phyloP scores from a whole-genome alignment of 495 filamentous ascomycete genomes.

The Aspergillus biplanus region DNA sequence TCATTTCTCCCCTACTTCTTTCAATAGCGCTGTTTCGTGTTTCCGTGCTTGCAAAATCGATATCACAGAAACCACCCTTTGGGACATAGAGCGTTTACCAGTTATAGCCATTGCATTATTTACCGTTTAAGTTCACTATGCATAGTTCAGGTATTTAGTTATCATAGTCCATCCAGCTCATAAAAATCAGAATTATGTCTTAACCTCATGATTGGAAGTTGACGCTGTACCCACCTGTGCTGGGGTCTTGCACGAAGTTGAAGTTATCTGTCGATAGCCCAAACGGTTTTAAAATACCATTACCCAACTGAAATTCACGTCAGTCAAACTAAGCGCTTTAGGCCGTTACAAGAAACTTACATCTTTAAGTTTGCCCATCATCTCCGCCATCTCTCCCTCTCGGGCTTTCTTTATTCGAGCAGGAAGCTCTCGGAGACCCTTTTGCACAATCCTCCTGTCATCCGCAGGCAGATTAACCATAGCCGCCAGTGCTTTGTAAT shows the following conservation, averaged over 20 bases:
- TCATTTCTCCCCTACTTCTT: neutral
- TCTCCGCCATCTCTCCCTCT: slow-evolving; percentile 87
- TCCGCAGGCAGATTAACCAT: slow-evolving; percentile 62
- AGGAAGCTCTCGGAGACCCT: slow-evolving; percentile 66
- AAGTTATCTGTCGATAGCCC: slow-evolving; percentile 92
- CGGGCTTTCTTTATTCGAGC: slow-evolving; percentile 71
- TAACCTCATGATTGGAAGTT: slow-evolving; percentile 64
- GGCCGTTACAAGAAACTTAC: slow-evolving; percentile 45
- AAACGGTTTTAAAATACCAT: slow-evolving; percentile 90
- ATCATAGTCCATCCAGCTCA: neutral
- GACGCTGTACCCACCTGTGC: slow-evolving; percentile 89
- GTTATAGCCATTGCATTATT: too few relatives aligned
- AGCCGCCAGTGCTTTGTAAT: slow-evolving; percentile 63
- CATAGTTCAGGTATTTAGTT: neutral
- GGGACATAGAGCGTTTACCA: too few relatives aligned
- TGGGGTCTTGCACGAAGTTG: slow-evolving; percentile 87
- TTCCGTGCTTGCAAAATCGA: too few relatives aligned
- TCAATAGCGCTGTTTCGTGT: neutral
- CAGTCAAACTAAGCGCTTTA: slow-evolving; percentile 3
- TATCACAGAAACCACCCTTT: too few relatives aligned
- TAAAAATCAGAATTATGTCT: neutral
- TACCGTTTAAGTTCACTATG: too few relatives aligned
- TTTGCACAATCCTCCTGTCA: slow-evolving; percentile 68
- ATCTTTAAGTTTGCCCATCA: slow-evolving; percentile 95
- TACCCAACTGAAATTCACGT: slow-evolving; percentile 65